Evolutionary conservation across 306 rosid species (phyloP).

Genomic region (Vachellia collinsii): DNA sequence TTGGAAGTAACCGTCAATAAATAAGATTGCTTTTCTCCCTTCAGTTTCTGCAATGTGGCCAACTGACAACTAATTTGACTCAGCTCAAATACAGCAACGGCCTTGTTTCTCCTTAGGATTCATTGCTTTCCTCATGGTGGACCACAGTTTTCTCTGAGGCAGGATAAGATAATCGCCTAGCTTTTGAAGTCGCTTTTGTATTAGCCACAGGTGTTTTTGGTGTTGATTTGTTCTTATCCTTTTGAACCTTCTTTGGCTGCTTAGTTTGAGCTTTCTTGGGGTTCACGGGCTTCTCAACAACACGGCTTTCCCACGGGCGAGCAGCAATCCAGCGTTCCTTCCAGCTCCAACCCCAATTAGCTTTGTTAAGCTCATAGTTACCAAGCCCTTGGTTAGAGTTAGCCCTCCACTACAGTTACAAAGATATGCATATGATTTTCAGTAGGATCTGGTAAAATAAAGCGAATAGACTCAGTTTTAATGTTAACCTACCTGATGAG

Average conservation of each 20-base stretch:
- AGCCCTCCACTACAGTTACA: slow-evolving; percentile 86
- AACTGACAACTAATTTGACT: slow-evolving; percentile 37
- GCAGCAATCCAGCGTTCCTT: slow-evolving; percentile 98
- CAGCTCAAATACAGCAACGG: slow-evolving; percentile 27
- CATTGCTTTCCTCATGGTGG: slow-evolving; percentile 40
- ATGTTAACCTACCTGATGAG: slow-evolving; percentile 79
- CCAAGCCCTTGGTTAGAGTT: slow-evolving; percentile 77
- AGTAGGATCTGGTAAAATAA: slow-evolving; percentile 26
- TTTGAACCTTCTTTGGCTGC: slow-evolving; percentile 61
- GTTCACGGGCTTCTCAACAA: slow-evolving; percentile 41
- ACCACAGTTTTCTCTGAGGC: slow-evolving; percentile 50
- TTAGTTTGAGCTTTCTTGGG: slow-evolving; percentile 57
- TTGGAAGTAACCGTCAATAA: slow-evolving; percentile 40
- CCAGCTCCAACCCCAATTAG: slow-evolving; percentile 99
- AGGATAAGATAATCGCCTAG: slow-evolving; percentile 78
- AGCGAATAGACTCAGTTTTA: slow-evolving; percentile 17
- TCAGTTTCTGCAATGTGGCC: slow-evolving; percentile 38
- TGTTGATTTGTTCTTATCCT: slow-evolving; percentile 49
- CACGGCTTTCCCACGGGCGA: slow-evolving; percentile 98
- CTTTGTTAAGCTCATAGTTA: slow-evolving; percentile 67
- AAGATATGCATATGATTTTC: slow-evolving; percentile 38
- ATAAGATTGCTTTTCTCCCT: slow-evolving; percentile 33
- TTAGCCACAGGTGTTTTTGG: slow-evolving; percentile 52
- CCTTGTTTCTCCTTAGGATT: slow-evolving; percentile 42
- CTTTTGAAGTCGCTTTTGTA: slow-evolving; percentile 55